These are phyloP conservation scores for Pyrenophora teres DNA, from an alignment of 2,329 filamentous ascomycete genomes.

Conservation along the genomic window DNA sequence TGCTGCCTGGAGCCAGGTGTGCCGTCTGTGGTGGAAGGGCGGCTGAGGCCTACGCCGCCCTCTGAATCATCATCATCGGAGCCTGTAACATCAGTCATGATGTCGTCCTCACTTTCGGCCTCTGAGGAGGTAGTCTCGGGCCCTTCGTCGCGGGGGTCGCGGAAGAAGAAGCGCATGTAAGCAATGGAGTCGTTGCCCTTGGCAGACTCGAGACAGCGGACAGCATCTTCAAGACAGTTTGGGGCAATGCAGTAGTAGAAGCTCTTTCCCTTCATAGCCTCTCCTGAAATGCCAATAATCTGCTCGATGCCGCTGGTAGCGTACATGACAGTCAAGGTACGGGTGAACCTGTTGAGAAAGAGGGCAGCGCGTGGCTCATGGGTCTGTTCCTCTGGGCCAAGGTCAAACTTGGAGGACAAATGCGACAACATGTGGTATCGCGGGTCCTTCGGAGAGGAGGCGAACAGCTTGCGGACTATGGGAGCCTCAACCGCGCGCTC, in stretches of 20 bases:
- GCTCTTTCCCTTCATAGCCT: constrained; percentile 73
- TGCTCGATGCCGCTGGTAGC: constrained; percentile 75
- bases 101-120: constrained; percentile 56
- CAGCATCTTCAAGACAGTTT: constrained; percentile 75
- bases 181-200: constrained; percentile 92
- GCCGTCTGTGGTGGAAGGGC: constrained; percentile 17
- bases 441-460: constrained; percentile 79
- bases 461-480: constrained; percentile 77
- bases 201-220: constrained; percentile 79
- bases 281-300: constrained; percentile 74
- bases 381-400: constrained; percentile 58
- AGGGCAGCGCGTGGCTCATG: constrained; percentile 83
- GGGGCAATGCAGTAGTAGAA: constrained; percentile 88
- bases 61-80: constrained; percentile 55
- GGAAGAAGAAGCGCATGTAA: constrained; percentile 83
- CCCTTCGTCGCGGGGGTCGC: constrained; percentile 66
- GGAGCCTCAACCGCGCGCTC: constrained; percentile 78
- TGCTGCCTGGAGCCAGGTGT: constrained; percentile 24
- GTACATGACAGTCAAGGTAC: constrained; percentile 83
- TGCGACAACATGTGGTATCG: constrained; percentile 90
- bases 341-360: constrained; percentile 84
- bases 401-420: constrained; percentile 76
- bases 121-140: constrained; percentile 50
- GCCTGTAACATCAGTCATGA: constrained; percentile 55
- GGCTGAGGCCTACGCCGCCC: constrained; percentile 52